Evolutionary conservation across 192 early-diverging fungal species (phyloP).

Genomic region (Entomortierella lignicola): DNA sequence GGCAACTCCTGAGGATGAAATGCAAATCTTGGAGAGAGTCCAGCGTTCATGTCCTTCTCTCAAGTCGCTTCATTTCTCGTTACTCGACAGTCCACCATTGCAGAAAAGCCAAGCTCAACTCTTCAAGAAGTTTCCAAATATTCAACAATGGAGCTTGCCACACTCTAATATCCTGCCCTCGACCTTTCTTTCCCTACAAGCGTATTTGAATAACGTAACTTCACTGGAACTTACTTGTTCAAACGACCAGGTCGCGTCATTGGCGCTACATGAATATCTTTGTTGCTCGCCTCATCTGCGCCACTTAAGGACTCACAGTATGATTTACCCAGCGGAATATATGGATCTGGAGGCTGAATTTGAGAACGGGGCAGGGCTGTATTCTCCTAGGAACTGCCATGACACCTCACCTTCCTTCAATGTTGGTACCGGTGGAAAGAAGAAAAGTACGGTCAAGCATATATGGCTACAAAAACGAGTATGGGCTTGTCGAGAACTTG

Average conservation of each 20-base stretch:
- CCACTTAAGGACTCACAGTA: slow-evolving; percentile 11
- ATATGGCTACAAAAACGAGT: slow-evolving; percentile 8
- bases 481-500: slow-evolving; percentile 14
- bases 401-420: background rate
- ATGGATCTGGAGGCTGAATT: slow-evolving; percentile 17
- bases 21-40: slow-evolving; percentile 4
- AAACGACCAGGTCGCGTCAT: background rate
- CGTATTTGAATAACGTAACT: slow-evolving; percentile 6
- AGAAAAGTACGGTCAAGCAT: background rate
- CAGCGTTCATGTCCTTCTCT: slow-evolving; percentile 6
- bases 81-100: background rate
- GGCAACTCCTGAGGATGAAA: background rate
- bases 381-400: slow-evolving; percentile 8
- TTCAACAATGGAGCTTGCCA: slow-evolving; percentile 9
- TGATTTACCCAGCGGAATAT: slow-evolving; percentile 24
- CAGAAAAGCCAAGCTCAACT: slow-evolving; percentile 14
- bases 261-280: slow-evolving; percentile 26
- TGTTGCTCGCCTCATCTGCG: slow-evolving; percentile 18
- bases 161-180: slow-evolving; percentile 24
- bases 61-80: slow-evolving; percentile 14
- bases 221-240: slow-evolving; percentile 16
- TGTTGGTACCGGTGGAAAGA: background rate
- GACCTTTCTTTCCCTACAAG: slow-evolving; percentile 17
- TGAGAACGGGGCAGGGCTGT: background rate
- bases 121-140: slow-evolving; percentile 3